These are phyloP conservation scores for Fomitiporia mediterranea DNA, from an alignment of 1,284 basidiomycete genomes.

Conservation along the genomic window DNA sequence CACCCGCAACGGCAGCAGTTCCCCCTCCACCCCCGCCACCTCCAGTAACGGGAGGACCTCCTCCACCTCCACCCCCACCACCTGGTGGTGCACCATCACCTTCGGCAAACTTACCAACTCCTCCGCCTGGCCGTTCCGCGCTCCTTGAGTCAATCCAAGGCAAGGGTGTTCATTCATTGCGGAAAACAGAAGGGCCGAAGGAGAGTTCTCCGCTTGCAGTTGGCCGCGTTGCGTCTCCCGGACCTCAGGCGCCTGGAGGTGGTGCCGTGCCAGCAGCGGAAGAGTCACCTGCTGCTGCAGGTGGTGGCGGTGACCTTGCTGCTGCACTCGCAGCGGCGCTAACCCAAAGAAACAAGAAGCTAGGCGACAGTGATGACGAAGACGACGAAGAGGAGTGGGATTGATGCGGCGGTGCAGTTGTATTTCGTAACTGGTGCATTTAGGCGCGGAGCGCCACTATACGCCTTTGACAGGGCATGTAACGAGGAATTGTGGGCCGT, in stretches of 20 bases:
- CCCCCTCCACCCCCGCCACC: conserved; percentile 21
- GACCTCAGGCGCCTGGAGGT: conserved; percentile 30
- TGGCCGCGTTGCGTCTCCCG: conserved; percentile 22
- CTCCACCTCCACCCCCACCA: conserved; percentile 31
- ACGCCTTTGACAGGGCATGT: too few relatives aligned
- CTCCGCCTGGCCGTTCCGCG: conserved; percentile 35
- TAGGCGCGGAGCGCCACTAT: too few relatives aligned
- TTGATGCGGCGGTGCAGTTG: conserved; percentile 28
- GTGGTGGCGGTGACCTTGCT: conserved; percentile 52
- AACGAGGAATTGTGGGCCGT: too few relatives aligned
- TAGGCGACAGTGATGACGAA: conserved; percentile 89
- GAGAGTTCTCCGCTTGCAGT: conserved; percentile 27
- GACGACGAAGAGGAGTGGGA: conserved; percentile 91
- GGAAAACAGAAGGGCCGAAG: conserved; percentile 52
- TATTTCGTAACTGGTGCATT: neutral
- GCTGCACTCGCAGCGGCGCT: conserved; percentile 64
- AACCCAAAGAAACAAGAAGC: conserved; percentile 78
- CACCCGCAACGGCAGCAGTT: conserved; percentile 23
- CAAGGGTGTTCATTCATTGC: conserved; percentile 65
- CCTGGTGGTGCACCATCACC: conserved; percentile 25
- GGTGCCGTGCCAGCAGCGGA: conserved; percentile 40
- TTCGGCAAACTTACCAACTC: conserved; percentile 29
- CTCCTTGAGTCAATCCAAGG: conserved; percentile 68
- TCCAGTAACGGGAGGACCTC: conserved; percentile 30
- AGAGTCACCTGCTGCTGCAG: conserved; percentile 33